Evolutionary conservation across 73 alveolate species (phyloP).

Genomic region (Paramecium sonneborni): DNA sequence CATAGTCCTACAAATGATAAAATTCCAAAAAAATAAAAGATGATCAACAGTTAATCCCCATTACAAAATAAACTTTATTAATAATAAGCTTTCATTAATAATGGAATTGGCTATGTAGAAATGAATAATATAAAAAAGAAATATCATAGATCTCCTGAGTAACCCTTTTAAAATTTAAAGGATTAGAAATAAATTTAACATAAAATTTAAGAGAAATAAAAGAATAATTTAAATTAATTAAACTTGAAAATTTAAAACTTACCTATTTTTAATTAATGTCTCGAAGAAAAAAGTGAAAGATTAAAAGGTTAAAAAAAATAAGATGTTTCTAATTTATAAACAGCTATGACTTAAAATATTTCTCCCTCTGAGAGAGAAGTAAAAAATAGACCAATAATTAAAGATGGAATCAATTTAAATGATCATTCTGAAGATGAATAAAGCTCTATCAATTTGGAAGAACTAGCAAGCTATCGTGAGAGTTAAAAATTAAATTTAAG

Average conservation of each 20-base stretch:
- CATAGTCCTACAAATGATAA: neutral
- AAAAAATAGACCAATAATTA: neutral
- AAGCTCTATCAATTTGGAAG: neutral
- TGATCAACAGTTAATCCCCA: neutral
- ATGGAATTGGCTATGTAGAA: neutral
- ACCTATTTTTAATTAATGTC: neutral
- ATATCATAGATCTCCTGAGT: neutral
- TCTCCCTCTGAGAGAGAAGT: constrained; percentile 4
- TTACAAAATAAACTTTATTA: neutral
- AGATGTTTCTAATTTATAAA: neutral
- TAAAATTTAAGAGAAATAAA: neutral
- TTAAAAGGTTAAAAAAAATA: neutral
- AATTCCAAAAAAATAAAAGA: neutral
- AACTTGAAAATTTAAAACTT: neutral
- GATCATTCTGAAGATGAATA: neutral
- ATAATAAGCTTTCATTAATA: neutral
- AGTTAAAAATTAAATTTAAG: neutral
- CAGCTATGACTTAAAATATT: neutral
- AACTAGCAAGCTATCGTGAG: neutral
- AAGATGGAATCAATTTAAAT: neutral
- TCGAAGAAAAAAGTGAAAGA: neutral
- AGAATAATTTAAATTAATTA: neutral
- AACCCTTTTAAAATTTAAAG: neutral
- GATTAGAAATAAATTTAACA: neutral
- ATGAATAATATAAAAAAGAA: neutral